Percentiles rank a stretch among this genome's conserved stretches.
Evolutionary conservation across 2,329 filamentous ascomycete species (phyloP).

Genomic region (Leptodontidium sp.): DNA sequence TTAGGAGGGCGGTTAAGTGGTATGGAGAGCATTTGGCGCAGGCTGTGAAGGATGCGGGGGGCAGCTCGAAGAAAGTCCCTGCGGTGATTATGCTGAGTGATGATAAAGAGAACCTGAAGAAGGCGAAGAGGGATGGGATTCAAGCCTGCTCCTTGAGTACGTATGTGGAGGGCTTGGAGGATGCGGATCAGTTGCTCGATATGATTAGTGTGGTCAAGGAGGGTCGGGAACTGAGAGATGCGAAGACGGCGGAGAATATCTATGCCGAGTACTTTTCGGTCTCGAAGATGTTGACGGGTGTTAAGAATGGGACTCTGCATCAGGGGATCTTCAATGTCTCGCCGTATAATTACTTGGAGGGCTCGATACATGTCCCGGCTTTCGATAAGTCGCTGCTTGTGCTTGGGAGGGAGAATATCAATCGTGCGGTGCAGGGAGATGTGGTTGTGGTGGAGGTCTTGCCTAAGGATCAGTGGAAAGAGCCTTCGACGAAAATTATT

Average conservation of each 20-base stretch:
- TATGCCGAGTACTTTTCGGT: conserved; percentile 91
- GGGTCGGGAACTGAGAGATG: conserved; percentile 68
- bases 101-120: conserved; percentile 85
- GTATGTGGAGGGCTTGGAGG: conserved; percentile 85
- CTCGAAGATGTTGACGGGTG: conserved; percentile 92
- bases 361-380: conserved; percentile 85
- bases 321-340: conserved; percentile 97
- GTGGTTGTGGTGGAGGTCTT: conserved; percentile 92
- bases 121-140: conserved; percentile 80
- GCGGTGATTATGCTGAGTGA: conserved; percentile 93
- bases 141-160: conserved; percentile 72
- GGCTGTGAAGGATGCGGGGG: conserved; percentile 61
- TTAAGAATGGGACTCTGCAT: conserved; percentile 88
- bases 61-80: conserved; percentile 66
- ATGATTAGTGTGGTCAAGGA: conserved; percentile 88
- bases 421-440: conserved; percentile 90
- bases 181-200: conserved; percentile 85
- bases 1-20: conserved; percentile 87
- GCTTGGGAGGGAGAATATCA: conserved; percentile 94
- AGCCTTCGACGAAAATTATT: conserved; percentile 92
- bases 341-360: conserved; percentile 97
- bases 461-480: conserved; percentile 96
- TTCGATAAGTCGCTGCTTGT: conserved; percentile 91
- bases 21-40: conserved; percentile 82
- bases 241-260: conserved; percentile 71